Percentiles rank a stretch among this genome's conserved stretches.
Evolutionary conservation across 495 filamentous ascomycete genomes (phyloP).

Genomic region (Delitschia confertaspora): DNA sequence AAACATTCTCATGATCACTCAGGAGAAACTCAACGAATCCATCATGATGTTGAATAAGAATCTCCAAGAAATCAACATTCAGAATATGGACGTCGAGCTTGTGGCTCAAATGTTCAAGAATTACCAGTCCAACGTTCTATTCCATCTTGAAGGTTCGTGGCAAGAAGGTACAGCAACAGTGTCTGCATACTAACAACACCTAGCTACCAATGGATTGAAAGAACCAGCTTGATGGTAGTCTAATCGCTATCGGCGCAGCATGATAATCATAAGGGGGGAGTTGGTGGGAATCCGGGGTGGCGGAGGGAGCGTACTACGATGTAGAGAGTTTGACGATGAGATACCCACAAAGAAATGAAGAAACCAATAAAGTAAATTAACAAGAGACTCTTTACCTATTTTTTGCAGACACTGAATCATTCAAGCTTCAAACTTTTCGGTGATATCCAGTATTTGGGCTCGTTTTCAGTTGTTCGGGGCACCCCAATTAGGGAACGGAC

Average conservation of each 20-base stretch:
- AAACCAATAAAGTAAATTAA: neutral
- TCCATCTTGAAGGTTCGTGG: slow-evolving; percentile 84
- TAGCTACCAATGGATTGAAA: slow-evolving; percentile 78
- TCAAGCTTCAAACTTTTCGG: neutral
- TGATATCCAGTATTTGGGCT: neutral
- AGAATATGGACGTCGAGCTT: slow-evolving; percentile 96
- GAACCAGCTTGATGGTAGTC: slow-evolving; percentile 52
- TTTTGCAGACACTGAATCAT: neutral
- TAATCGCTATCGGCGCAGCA: neutral
- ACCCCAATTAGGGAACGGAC: neutral
- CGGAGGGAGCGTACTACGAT: too few species aligned
- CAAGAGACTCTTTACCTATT: neutral
- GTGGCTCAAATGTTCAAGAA: slow-evolving; percentile 99
- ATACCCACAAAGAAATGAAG: too few species aligned
- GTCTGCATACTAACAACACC: neutral
- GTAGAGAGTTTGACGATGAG: neutral
- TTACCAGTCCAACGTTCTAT: slow-evolving; percentile 95
- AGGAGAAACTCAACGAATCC: slow-evolving; percentile 98
- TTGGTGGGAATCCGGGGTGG: too few species aligned
- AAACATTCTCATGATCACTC: neutral
- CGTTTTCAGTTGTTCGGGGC: neutral
- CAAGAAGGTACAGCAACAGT: too few species aligned
- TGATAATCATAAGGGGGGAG: neutral
- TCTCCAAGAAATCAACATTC: slow-evolving; percentile 91
- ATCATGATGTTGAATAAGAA: slow-evolving; percentile 85